A percentile compares a stretch with the other conserved stretches of the same genome.
Evolutionary conservation across 768 basidiomycete species (phyloP).

Genomic region (Pisolithus microcarpus): DNA sequence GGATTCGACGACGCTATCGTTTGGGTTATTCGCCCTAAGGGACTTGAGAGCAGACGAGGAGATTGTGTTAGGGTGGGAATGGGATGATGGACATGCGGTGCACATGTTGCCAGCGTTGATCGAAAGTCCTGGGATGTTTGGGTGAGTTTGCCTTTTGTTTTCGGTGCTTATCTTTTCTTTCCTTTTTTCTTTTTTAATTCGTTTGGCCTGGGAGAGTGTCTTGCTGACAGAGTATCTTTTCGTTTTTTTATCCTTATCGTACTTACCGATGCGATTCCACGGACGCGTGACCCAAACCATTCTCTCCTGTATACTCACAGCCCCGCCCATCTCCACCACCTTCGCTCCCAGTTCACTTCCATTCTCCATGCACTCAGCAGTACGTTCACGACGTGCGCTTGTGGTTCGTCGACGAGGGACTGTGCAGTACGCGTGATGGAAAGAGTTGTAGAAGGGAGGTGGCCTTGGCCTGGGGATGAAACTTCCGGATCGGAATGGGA

Average conservation of each 20-base stretch:
- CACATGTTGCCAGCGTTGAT: slow-evolving; percentile 70
- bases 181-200: too few relatives aligned
- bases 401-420: slow-evolving; percentile 52
- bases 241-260: not conserved
- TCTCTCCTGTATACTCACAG: slow-evolving; percentile 21
- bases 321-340: slow-evolving; percentile 41
- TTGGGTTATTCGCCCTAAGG: slow-evolving; percentile 74
- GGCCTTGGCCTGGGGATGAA: slow-evolving; percentile 23
- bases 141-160: slow-evolving; percentile 38
- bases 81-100: slow-evolving; percentile 88
- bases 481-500: not conserved
- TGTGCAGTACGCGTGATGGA: slow-evolving; percentile 63
- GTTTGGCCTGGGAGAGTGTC: too few relatives aligned
- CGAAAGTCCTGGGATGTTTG: slow-evolving; percentile 47
- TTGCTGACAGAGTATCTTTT: not conserved
- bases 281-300: not conserved
- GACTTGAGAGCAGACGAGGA: slow-evolving; percentile 78
- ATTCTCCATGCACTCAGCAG: slow-evolving; percentile 64
- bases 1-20: slow-evolving; percentile 42
- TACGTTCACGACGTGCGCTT: slow-evolving; percentile 71
- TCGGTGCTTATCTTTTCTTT: not conserved
- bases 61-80: slow-evolving; percentile 89
- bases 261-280: not conserved
- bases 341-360: slow-evolving; percentile 59
- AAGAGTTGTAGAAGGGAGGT: slow-evolving; percentile 45